phyloP scores from a whole-genome alignment of 2,329 filamentous ascomycete species.

The Venturia effusa region DNA sequence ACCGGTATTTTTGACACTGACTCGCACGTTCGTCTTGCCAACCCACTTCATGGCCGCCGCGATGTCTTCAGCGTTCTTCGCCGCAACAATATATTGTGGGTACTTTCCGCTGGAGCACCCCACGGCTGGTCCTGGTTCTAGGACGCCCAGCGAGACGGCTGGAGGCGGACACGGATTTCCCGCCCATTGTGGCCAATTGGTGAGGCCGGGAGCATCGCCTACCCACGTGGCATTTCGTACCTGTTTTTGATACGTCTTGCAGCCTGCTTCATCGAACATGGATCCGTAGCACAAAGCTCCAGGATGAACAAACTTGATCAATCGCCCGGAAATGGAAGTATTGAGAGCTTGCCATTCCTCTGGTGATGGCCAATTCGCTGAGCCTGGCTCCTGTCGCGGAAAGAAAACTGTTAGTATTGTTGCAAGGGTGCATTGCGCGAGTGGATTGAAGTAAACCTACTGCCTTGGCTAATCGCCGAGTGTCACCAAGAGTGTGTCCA shows the following conservation, averaged over 20 bases:
- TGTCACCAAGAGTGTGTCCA: background rate
- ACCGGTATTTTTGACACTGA: conserved; percentile 12
- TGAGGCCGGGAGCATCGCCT: background rate
- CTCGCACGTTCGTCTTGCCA: conserved; percentile 1
- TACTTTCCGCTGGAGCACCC: conserved; percentile 7
- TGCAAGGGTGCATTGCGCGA: background rate
- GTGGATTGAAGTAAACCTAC: background rate
- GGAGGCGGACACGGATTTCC: conserved; percentile 6
- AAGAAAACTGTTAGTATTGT: background rate
- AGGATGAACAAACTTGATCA: conserved; percentile 4
- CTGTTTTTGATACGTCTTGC: background rate
- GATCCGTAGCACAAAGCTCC: conserved; percentile 8
- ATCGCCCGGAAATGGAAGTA: background rate
- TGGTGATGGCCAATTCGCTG: conserved; percentile 5
- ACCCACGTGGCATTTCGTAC: background rate
- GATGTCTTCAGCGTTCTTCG: conserved; percentile 6
- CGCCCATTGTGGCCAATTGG: conserved; percentile 1
- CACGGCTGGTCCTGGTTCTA: background rate
- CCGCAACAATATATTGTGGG: conserved; percentile 10
- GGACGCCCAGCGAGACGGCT: background rate
- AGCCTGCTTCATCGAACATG: background rate
- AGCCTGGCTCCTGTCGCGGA: background rate
- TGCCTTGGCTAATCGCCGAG: background rate
- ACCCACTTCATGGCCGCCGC: conserved; percentile 8
- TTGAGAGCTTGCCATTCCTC: conserved; percentile 10